These are phyloP conservation scores for Aspergillus sp. DNA, from an alignment of 2,329 filamentous ascomycete species.

Conservation along the genomic window DNA sequence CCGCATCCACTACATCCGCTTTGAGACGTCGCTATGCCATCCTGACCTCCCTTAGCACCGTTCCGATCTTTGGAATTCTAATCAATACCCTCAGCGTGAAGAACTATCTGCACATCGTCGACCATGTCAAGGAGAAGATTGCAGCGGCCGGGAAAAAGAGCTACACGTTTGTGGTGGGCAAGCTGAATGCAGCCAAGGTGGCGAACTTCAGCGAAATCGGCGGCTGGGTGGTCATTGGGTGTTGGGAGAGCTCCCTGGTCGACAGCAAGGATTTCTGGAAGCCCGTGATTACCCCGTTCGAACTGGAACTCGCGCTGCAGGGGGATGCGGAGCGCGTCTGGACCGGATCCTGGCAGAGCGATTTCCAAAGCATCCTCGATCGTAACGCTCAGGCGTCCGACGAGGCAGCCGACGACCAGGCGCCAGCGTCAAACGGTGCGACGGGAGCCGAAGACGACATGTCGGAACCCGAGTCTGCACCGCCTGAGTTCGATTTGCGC, in stretches of 20 bases:
- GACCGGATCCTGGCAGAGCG: constrained; percentile 81
- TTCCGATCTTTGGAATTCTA: constrained; percentile 80
- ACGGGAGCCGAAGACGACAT: constrained; percentile 45
- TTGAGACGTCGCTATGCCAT: constrained; percentile 83
- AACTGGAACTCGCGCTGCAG: constrained; percentile 68
- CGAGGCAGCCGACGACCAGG: constrained; percentile 16
- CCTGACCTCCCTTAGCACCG: constrained; percentile 68
- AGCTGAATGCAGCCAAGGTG: constrained; percentile 88
- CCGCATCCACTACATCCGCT: constrained; percentile 44
- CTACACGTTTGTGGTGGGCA: constrained; percentile 94
- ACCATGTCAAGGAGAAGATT: constrained; percentile 63
- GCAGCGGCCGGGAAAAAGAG: constrained; percentile 78
- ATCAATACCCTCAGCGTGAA: constrained; percentile 91
- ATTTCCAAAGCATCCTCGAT: constrained; percentile 62
- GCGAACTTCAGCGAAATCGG: constrained; percentile 94
- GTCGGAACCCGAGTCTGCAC: constrained; percentile 58
- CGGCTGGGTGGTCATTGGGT: constrained; percentile 94
- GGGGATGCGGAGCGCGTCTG: constrained; percentile 69
- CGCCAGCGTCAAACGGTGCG: constrained; percentile 11
- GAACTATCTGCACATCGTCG: constrained; percentile 77
- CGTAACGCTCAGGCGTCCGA: constrained; percentile 6
- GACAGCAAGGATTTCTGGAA: constrained; percentile 83
- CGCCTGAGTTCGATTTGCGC: constrained; percentile 85
- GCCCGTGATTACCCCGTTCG: constrained; percentile 90
- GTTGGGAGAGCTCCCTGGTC: constrained; percentile 91